Percentiles rank a stretch among this genome's conserved stretches.
Conservation (phyloP, 2,329 filamentous ascomycete species). For the Trichoderma sp. region DNA sequence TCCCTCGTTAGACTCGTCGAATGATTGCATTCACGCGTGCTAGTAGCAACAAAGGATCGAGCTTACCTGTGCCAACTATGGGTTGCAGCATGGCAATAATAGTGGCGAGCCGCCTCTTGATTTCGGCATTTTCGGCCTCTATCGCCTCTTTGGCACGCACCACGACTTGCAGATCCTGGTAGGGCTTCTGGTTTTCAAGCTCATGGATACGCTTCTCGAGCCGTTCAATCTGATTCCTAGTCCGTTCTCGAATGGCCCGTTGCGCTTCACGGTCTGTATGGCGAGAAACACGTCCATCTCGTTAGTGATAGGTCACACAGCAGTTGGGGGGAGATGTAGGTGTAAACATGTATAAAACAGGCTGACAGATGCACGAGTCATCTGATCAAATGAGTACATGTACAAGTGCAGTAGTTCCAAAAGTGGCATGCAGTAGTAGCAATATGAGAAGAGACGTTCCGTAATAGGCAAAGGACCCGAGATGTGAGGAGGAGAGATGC, state of each 20-base stretch:
- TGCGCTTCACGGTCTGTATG: slow-evolving; percentile 77
- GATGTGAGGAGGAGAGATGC: not conserved
- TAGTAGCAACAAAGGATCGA: not conserved
- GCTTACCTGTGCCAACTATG: slow-evolving; percentile 45
- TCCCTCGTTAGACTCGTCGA: not conserved
- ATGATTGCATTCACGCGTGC: not conserved
- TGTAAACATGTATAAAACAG: not conserved
- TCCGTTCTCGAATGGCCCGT: slow-evolving; percentile 79
- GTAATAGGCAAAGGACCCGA: not conserved
- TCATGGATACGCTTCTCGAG: slow-evolving; percentile 74
- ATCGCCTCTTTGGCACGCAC: slow-evolving; percentile 75
- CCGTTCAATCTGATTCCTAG: slow-evolving; percentile 74
- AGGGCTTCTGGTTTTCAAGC: slow-evolving; percentile 77
- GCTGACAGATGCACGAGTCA: not conserved
- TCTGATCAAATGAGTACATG: not conserved
- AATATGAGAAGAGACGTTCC: not conserved
- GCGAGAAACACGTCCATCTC: slow-evolving; percentile 17
- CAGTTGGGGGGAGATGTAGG: not conserved
- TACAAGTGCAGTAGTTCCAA: not conserved
- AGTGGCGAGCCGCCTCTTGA: slow-evolving; percentile 66
- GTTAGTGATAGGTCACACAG: slow-evolving; percentile 1
- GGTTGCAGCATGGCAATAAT: slow-evolving; percentile 67
- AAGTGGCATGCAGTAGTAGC: not conserved
- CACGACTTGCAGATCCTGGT: slow-evolving; percentile 77
- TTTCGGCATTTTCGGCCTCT: slow-evolving; percentile 77